Percentiles rank a stretch among this genome's conserved stretches.
phyloP scores from a whole-genome alignment of 768 basidiomycete species.

The Trametes gibbosa region DNA sequence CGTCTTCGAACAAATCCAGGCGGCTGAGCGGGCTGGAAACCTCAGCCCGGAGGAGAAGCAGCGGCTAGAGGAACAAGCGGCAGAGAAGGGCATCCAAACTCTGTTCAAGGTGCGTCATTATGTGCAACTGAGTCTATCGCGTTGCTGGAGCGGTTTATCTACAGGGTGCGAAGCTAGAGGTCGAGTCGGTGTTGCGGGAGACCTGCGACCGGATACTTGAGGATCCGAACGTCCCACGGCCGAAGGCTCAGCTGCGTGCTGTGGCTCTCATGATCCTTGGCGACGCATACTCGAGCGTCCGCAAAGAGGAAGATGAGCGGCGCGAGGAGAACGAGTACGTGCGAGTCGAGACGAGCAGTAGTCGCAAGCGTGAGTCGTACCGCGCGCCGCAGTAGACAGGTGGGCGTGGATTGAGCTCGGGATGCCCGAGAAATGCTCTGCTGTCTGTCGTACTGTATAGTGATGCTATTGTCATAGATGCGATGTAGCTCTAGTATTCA shows the following conservation, averaged over 20 bases:
- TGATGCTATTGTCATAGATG: neutral
- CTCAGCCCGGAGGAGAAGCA: conserved; percentile 75
- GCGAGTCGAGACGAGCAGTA: conserved; percentile 70
- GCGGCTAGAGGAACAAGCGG: conserved; percentile 86
- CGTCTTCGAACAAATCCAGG: conserved; percentile 90
- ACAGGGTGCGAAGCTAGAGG: conserved; percentile 87
- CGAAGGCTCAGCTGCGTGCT: conserved; percentile 70
- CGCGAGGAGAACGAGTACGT: conserved; percentile 79
- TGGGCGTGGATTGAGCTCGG: neutral
- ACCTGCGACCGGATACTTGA: conserved; percentile 80
- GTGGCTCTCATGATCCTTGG: conserved; percentile 83
- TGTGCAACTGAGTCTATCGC: neutral
- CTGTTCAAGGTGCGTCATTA: conserved; percentile 68
- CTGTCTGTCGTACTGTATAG: neutral
- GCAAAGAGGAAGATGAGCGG: conserved; percentile 51
- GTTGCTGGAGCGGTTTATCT: neutral
- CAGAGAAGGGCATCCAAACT: conserved; percentile 88
- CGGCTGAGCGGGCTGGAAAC: conserved; percentile 83
- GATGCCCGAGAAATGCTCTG: neutral
- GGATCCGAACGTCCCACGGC: conserved; percentile 48
- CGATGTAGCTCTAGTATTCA: neutral
- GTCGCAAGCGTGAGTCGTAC: conserved; percentile 42
- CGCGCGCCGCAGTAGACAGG: neutral
- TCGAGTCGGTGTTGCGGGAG: conserved; percentile 86
- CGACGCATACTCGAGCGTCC: conserved; percentile 69